A percentile compares a stretch with the other conserved stretches of the same genome.
phyloP scores from a whole-genome alignment of 352 stramenopile genomes.

The Phytophthora hybrid region DNA sequence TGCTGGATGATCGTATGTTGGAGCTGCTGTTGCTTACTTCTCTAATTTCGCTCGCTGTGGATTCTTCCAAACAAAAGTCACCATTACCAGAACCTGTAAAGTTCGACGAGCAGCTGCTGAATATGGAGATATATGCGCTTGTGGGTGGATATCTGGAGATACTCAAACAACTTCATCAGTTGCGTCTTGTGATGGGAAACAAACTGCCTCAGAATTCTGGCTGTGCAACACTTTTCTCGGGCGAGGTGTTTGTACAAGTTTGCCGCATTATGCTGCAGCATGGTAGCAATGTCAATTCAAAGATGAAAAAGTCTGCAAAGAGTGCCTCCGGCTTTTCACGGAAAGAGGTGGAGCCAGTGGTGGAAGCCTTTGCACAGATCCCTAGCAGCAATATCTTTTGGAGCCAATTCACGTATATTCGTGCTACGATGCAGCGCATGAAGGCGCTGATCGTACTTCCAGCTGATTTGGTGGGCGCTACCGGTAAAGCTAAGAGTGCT shows the following conservation, averaged over 20 bases:
- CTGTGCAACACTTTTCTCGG: slow-evolving; percentile 68
- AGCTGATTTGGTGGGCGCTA: slow-evolving; percentile 10
- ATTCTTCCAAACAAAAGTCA: slow-evolving; percentile 38
- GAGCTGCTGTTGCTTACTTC: slow-evolving; percentile 71
- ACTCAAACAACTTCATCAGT: slow-evolving; percentile 64
- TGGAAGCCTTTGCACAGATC: slow-evolving; percentile 36
- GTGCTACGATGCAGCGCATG: slow-evolving; percentile 42
- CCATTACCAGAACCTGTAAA: slow-evolving; percentile 9
- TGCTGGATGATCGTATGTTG: slow-evolving; percentile 51
- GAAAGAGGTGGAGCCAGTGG: slow-evolving; percentile 38
- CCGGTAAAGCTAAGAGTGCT: slow-evolving; percentile 19
- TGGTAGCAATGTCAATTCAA: slow-evolving; percentile 15
- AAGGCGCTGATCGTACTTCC: slow-evolving; percentile 41
- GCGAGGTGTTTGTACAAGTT: slow-evolving; percentile 70
- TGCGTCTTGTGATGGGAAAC: slow-evolving; percentile 61
- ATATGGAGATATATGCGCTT: slow-evolving; percentile 59
- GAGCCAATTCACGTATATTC: slow-evolving; percentile 41
- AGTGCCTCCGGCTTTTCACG: slow-evolving; percentile 20
- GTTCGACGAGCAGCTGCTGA: slow-evolving; percentile 50
- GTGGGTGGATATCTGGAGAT: slow-evolving; percentile 60
- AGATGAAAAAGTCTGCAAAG: slow-evolving; percentile 24
- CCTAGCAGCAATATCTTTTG: slow-evolving; percentile 37
- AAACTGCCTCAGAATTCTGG: slow-evolving; percentile 41
- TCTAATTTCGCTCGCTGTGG: slow-evolving; percentile 50
- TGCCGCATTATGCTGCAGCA: slow-evolving; percentile 46